Evolutionary conservation across 805 yeast species (phyloP).

Genomic region (Saccharomyces eubayanus): DNA sequence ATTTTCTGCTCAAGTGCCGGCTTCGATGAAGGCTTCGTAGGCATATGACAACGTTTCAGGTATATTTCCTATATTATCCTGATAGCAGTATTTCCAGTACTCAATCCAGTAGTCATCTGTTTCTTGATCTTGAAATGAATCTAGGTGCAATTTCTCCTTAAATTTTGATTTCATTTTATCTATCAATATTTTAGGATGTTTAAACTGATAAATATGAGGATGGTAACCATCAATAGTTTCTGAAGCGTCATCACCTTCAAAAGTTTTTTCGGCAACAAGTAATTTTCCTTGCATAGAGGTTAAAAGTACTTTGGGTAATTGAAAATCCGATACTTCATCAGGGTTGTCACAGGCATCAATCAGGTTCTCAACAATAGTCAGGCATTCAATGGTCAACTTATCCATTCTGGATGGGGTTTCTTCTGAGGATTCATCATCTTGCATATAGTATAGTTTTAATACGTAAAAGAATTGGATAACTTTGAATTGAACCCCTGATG

Average conservation of each 20-base stretch:
- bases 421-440: not conserved
- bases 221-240: conserved; percentile 5
- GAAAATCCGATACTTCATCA: not conserved
- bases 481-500: conserved; percentile 39
- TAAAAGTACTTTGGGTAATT: conserved; percentile 5
- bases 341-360: conserved; percentile 6
- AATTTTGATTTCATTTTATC: conserved; percentile 10
- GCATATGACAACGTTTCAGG: not conserved
- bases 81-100: not conserved
- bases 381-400: conserved; percentile 5
- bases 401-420: not conserved
- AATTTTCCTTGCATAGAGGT: conserved; percentile 5
- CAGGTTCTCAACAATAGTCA: conserved; percentile 6
- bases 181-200: conserved; percentile 8
- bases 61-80: not conserved
- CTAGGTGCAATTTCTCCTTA: conserved; percentile 5
- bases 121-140: not conserved
- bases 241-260: not conserved
- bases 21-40: not conserved
- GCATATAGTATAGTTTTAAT: not conserved
- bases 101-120: not conserved
- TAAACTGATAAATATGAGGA: conserved; percentile 10
- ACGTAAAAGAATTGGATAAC: conserved; percentile 37
- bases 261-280: not conserved
- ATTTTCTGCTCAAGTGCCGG: not conserved